Base-by-base conservation (phyloP, 257 asterid genomes). In the Orobanche coerulescens region DNA sequence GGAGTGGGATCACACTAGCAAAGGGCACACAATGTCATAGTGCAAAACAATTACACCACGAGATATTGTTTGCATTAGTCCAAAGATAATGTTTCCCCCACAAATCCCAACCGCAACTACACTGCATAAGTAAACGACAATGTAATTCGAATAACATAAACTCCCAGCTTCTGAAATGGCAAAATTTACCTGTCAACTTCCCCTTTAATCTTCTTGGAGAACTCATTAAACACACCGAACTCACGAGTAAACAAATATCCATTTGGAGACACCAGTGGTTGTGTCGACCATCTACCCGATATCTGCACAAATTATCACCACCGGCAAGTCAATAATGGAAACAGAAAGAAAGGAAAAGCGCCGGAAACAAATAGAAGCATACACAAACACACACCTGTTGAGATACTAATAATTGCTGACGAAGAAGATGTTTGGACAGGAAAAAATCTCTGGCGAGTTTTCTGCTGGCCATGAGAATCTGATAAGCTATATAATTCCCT, bases 121-220 rank as follows among this genome's bases (percentile, higher is more conserved):
- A 49, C 20, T 22, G 5, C 8, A 47, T 4, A 44, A 44, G 7
- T 1, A 15, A 52, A 25, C n/a, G 19, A 16, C 15, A 30, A 33
- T n/a, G 6, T 2, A 61, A n/a, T n/a, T n/a, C n/a, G n/a, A n/a
- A n/a, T n/a, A n/a, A 8, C 19, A 34, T 49, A 52, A 53, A 53
- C 4, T 7, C 50, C 30, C 7, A n/a, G 2, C 44, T 48, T 20
- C 37, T 33, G 48, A 28, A 62, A 2, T 14, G 0, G 22, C 26
- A 33, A 63, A 33, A 19, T 6, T 10, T 73, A 80, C 94, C 83
- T 80, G 25, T 70, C 72, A 16, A 75, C 69, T 75, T 84, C 88
- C 5, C 86, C 90, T 73, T 78, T 87, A 49, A 87, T 28, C 65
- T 82, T 82, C 51, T 80, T 64, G 34, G 95, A 79, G 69, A 87